Base-by-base conservation (phyloP, 2,329 filamentous ascomycete genomes). In the Aspergillus piperis region DNA sequence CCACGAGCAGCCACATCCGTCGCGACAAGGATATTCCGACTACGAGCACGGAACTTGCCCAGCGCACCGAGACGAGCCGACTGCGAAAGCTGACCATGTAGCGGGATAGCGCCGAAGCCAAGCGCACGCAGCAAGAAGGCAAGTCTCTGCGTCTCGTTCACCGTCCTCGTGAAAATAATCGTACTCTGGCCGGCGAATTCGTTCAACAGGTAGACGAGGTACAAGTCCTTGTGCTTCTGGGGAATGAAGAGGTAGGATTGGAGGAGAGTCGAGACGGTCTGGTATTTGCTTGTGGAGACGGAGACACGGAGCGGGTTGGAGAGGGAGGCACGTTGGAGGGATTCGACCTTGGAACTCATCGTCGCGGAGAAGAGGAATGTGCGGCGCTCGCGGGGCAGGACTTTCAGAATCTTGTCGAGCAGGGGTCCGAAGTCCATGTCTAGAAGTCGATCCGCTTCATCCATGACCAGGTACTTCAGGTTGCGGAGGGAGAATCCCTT, bases 301-400 rank as follows among this genome's bases (percentile, higher is more conserved):
- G 88, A 91, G 60, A 98, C 89, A 30, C 90, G 86, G 6, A 96
- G 82, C 0, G 94, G 94, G 68, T 96, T 92, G 48, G 87, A 88
- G 57, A 99, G 82, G 62, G 90, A 93, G 19, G 95, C 95, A 55
- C 95, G 87, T 74, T 98, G 95, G 50, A 99, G 81, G 55, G 88
- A 92, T 77, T 98, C 95, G 60, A 99, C 90, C 75, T 97, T 96
- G 62, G 88, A 92, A 68, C 88, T 92, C 84, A 98, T 94, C 11
- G 95, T 99, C 1, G 95, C 94, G 3, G 90, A 95, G 82, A 96
- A 98, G 44, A 99, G 88, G 72, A 89, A 95, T 0, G 95, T 98
- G 42, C 88, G 79, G 47, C 86, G 85, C 71, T 92, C 88, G 42
- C 88, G 82, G 0, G 92, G 93, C 4, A 97, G 81, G 25, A 96